These are phyloP conservation scores for Alternaria panax DNA, from an alignment of 2,329 filamentous ascomycete genomes.

Conservation along the genomic window DNA sequence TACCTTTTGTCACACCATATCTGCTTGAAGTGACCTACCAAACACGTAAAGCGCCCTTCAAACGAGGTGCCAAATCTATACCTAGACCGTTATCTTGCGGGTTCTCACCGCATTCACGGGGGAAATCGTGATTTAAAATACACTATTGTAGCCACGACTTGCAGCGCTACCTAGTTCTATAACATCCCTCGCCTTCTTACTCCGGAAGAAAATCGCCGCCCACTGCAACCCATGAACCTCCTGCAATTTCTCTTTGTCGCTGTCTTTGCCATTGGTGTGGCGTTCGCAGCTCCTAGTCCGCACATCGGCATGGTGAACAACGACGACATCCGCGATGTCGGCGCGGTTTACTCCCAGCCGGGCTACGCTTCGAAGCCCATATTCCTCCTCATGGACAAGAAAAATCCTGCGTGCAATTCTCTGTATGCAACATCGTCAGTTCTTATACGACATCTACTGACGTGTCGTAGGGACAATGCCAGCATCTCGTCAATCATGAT, in stretches of 20 bases:
- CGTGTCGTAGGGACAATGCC: background rate
- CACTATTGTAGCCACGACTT: no score
- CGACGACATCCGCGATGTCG: slow-evolving; percentile 24
- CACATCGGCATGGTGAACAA: slow-evolving; percentile 33
- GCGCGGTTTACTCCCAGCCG: slow-evolving; percentile 19
- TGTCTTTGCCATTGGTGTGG: background rate
- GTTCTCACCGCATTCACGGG: background rate
- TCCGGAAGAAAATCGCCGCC: background rate
- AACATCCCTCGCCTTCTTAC: background rate
- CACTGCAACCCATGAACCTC: background rate
- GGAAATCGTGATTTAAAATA: background rate
- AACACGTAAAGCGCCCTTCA: background rate
- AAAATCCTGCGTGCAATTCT: slow-evolving; percentile 15
- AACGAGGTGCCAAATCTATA: background rate
- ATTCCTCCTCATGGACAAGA: slow-evolving; percentile 22
- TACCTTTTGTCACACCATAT: no score
- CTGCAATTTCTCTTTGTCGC: background rate
- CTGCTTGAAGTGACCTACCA: no score
- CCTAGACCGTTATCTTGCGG: background rate
- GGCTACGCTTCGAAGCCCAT: slow-evolving; percentile 17
- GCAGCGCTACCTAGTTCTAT: no score
- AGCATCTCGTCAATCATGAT: slow-evolving; percentile 18
- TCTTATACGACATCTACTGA: background rate
- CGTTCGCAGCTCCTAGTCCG: slow-evolving; percentile 10
- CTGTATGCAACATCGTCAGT: slow-evolving; percentile 3